Evolutionary conservation across 345 rosid genomes (phyloP).

Genomic region (Boechera divaricarpa): DNA sequence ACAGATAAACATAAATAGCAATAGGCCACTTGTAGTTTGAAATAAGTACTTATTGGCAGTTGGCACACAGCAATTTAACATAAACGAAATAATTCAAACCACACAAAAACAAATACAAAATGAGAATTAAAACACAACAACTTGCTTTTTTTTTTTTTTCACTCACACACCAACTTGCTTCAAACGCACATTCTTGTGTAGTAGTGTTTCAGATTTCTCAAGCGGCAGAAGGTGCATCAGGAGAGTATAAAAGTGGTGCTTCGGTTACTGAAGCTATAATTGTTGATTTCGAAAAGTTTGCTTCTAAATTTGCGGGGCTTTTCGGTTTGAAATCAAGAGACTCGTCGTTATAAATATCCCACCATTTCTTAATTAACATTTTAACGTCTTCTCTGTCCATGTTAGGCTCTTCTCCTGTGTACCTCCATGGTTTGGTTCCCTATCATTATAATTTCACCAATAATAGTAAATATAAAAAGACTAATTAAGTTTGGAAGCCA

Average conservation of each 20-base stretch:
- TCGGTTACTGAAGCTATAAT: background rate
- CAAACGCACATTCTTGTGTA: background rate
- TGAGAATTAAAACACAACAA: background rate
- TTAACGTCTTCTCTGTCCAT: conserved; percentile 68
- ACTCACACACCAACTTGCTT: background rate
- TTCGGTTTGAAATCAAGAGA: conserved; percentile 51
- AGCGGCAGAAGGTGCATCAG: background rate
- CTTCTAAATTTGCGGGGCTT: conserved; percentile 41
- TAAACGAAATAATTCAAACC: background rate
- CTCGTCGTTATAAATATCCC: conserved; percentile 61
- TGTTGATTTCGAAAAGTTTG: background rate
- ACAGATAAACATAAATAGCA: too few species aligned
- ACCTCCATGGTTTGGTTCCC: conserved; percentile 75
- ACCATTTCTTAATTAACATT: conserved; percentile 53
- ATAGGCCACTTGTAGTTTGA: background rate
- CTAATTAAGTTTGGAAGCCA: background rate
- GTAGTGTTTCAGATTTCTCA: background rate
- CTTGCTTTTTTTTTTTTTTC: background rate
- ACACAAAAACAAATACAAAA: background rate
- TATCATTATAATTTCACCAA: background rate
- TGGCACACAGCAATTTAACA: background rate
- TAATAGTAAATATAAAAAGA: background rate
- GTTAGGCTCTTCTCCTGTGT: conserved; percentile 55
- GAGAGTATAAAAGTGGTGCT: background rate
- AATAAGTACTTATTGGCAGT: background rate